phyloP scores from a whole-genome alignment of 176 grass and related monocot genomes.

The Avena insularis region DNA sequence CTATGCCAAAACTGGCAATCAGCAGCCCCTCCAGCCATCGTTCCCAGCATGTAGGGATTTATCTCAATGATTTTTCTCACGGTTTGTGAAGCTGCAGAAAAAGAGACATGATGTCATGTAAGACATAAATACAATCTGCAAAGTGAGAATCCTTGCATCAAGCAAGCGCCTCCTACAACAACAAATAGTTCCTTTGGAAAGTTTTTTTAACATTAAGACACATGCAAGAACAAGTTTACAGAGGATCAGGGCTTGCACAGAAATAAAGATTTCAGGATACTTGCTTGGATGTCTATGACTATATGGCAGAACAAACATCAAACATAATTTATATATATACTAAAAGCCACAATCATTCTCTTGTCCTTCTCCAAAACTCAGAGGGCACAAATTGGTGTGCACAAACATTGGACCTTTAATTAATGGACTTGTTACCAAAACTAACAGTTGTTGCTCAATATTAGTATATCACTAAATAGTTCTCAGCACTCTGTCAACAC shows the following conservation, averaged over 20 bases:
- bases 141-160: not conserved
- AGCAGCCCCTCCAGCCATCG: slow-evolving; percentile 92
- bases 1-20: slow-evolving; percentile 99
- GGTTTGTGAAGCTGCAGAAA: slow-evolving; percentile 78
- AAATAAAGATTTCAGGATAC: not conserved
- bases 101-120: not conserved
- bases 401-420: not conserved
- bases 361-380: not conserved
- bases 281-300: not conserved
- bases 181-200: slow-evolving; percentile 13
- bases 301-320: not conserved
- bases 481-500: not conserved
- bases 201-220: not conserved
- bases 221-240: not conserved
- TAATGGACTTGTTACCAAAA: not conserved
- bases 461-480: not conserved
- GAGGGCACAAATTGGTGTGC: not conserved
- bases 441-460: not conserved
- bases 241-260: not conserved
- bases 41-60: slow-evolving; percentile 98
- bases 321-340: not conserved
- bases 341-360: not conserved
- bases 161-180: not conserved
- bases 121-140: not conserved
- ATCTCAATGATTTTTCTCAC: slow-evolving; percentile 99